Evolutionary conservation across 257 asterid species (phyloP).

Genomic region (Solanum dulcamara): DNA sequence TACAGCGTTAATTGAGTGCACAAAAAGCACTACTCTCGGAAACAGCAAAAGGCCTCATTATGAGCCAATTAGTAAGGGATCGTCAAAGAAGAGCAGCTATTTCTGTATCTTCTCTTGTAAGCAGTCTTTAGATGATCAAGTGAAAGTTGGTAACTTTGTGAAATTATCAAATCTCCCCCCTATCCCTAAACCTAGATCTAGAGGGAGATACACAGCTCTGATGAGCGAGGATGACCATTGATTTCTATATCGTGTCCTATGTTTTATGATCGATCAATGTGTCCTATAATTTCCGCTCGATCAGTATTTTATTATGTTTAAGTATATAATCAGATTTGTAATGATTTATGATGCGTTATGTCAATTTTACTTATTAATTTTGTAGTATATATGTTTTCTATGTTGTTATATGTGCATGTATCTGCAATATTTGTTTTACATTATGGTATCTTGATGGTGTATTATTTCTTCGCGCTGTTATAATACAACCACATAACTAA

Average conservation of each 20-base stretch:
- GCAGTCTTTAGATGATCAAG: conserved; percentile 27
- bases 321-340: not conserved
- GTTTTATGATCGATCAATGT: not conserved
- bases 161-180: conserved; percentile 39
- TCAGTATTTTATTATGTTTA: not conserved
- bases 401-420: not conserved
- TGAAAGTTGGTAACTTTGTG: conserved; percentile 26
- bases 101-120: conserved; percentile 30
- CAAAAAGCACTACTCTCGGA: not conserved
- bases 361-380: not conserved
- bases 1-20: conserved; percentile 45
- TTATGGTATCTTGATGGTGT: not conserved
- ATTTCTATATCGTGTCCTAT: not conserved
- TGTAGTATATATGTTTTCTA: not conserved
- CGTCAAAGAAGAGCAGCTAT: conserved; percentile 2
- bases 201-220: conserved; percentile 9
- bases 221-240: not conserved
- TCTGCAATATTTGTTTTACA: not conserved
- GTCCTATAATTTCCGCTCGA: not conserved
- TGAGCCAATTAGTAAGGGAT: not conserved
- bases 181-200: conserved; percentile 16
- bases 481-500: not conserved
- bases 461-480: not conserved
- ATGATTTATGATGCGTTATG: not conserved
- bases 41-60: not conserved